Evolutionary conservation across 441 rosid genomes (phyloP).

Genomic region (Pelargonium citronellum): DNA sequence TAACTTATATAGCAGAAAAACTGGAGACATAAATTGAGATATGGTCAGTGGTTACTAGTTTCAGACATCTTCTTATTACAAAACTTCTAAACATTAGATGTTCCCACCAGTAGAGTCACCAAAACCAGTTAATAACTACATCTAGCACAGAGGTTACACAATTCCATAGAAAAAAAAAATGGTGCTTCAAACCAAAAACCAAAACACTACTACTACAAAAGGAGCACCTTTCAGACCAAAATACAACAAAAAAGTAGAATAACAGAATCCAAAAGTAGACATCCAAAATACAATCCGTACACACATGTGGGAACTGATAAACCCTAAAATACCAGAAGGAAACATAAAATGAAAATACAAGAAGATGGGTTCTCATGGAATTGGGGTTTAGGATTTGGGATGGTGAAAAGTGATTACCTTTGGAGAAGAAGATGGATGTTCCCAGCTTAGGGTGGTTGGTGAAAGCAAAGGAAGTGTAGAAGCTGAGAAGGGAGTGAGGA

Average conservation of each 20-base stretch:
- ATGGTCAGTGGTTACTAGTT: neutral
- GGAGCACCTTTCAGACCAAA: neutral
- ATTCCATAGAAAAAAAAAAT: neutral
- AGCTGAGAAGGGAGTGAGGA: slow-evolving; percentile 16
- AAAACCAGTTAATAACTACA: neutral
- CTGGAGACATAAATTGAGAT: neutral
- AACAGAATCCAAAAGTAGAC: neutral
- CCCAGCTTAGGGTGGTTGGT: slow-evolving; percentile 29
- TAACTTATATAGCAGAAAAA: neutral
- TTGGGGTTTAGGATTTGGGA: slow-evolving; percentile 11
- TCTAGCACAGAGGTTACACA: neutral
- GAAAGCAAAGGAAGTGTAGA: neutral
- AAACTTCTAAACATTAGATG: neutral
- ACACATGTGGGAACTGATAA: neutral
- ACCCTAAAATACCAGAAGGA: neutral
- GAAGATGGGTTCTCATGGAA: slow-evolving; percentile 10
- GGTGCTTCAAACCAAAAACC: neutral
- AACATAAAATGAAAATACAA: neutral
- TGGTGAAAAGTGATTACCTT: slow-evolving; percentile 32
- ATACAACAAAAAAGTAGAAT: neutral
- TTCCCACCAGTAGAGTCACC: neutral
- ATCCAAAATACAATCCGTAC: neutral
- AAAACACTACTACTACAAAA: neutral
- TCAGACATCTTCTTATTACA: neutral
- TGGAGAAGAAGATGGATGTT: slow-evolving; percentile 18